These are phyloP conservation scores for Phallus indusiatus DNA, from an alignment of 768 basidiomycete species.

Conservation along the genomic window DNA sequence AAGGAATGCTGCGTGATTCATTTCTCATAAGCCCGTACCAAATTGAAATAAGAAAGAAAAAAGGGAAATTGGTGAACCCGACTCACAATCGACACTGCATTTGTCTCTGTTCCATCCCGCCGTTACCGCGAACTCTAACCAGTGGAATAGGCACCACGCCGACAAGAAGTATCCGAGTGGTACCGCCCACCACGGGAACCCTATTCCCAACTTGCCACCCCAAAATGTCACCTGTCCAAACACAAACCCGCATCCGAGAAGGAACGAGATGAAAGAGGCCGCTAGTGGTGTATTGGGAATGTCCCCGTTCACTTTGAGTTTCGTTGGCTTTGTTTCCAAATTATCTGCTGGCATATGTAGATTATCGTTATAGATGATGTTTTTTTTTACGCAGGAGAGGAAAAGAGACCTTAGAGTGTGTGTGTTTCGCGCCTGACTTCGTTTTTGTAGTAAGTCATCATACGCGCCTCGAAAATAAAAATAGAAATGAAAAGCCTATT, in stretches of 20 bases:
- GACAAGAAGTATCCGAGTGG: constrained; percentile 79
- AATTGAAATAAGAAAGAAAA: constrained; percentile 4
- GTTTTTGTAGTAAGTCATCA: no score
- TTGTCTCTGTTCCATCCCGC: constrained; percentile 93
- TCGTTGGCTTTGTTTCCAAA: constrained; percentile 46
- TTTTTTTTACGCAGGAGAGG: constrained; percentile 6
- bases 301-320: constrained; percentile 29
- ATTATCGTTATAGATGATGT: constrained; percentile 37
- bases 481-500: no score
- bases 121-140: constrained; percentile 90
- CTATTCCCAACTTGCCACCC: constrained; percentile 30
- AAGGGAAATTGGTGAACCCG: not conserved
- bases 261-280: constrained; percentile 68
- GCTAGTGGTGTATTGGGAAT: constrained; percentile 89
- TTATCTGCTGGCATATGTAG: constrained; percentile 26
- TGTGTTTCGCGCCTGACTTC: no score
- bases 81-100: constrained; percentile 87
- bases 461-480: no score
- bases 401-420: no score
- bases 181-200: constrained; percentile 50
- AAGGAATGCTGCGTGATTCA: constrained; percentile 61
- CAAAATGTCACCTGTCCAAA: constrained; percentile 45
- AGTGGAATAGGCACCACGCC: constrained; percentile 82
- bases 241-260: constrained; percentile 68
- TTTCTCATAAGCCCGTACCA: not conserved